A percentile compares a stretch with the other conserved stretches of the same genome.
Conservation (phyloP, 1,284 basidiomycete species). For the Hemileccinum hortonii region DNA sequence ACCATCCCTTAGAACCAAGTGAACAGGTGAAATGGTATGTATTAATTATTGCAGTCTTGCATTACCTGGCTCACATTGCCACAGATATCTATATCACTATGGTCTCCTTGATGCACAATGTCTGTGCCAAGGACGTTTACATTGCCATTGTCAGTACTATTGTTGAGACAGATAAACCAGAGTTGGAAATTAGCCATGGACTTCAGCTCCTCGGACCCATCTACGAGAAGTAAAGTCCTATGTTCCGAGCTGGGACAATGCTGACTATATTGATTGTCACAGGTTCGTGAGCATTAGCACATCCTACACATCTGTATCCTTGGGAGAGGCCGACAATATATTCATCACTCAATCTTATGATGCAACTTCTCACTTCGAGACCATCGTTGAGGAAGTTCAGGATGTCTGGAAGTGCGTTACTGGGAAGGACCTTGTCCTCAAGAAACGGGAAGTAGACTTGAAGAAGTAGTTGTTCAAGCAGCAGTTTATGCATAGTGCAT, state of each 20-base stretch:
- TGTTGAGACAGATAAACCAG: constrained; percentile 93
- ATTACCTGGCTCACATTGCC: constrained; percentile 8
- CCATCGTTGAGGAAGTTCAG: constrained; percentile 91
- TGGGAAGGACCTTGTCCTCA: constrained; percentile 74
- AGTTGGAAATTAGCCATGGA: constrained; percentile 89
- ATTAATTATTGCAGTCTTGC: constrained; percentile 5
- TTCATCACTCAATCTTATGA: constrained; percentile 98
- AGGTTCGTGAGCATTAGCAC: constrained; percentile 91
- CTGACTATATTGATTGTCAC: constrained; percentile 12
- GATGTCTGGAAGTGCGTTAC: constrained; percentile 89
- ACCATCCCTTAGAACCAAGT: constrained; percentile 99
- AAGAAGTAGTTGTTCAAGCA: constrained; percentile 45
- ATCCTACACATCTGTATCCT: constrained; percentile 85
- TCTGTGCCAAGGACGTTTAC: constrained; percentile 93
- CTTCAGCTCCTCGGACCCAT: constrained; percentile 92
- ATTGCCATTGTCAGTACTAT: constrained; percentile 98
- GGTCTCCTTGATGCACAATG: constrained; percentile 96
- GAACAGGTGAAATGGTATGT: constrained; percentile 84
- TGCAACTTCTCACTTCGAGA: constrained; percentile 99
- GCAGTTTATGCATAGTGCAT: constrained; percentile 10
- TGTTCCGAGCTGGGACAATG: neutral
- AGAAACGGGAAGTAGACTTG: constrained; percentile 77
- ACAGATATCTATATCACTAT: constrained; percentile 98
- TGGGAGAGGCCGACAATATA: constrained; percentile 83
- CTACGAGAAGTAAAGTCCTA: constrained; percentile 77